These are phyloP conservation scores for Rhizopus delemar DNA, from an alignment of 371 early-diverging fungal genomes.

Conservation along the genomic window DNA sequence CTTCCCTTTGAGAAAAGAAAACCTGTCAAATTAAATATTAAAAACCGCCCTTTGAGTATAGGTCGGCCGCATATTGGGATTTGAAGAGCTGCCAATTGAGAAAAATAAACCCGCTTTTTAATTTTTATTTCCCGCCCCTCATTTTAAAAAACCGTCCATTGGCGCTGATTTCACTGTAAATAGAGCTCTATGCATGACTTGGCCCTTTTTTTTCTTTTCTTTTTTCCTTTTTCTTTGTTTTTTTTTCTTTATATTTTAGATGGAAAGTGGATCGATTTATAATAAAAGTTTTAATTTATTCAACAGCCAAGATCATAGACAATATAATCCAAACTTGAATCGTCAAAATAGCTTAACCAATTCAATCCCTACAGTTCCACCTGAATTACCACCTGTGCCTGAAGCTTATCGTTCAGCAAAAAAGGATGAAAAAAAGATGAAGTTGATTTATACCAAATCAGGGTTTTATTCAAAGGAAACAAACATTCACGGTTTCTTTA, in stretches of 20 bases:
- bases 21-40: background rate
- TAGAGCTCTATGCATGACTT: too few relatives aligned
- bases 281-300: background rate
- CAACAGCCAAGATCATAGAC: background rate
- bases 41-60: too few relatives aligned
- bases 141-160: too few relatives aligned
- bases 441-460: slow-evolving; percentile 45
- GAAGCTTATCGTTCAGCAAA: slow-evolving; percentile 9
- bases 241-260: slow-evolving; percentile 1
- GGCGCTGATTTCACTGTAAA: too few relatives aligned
- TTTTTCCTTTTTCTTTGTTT: too few relatives aligned
- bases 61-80: too few relatives aligned
- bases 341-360: too few relatives aligned
- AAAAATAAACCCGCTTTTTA: background rate
- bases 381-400: slow-evolving; percentile 26
- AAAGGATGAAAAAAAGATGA: background rate
- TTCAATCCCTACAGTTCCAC: slow-evolving; percentile 7
- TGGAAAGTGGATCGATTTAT: slow-evolving; percentile 15
- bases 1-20: slow-evolving; percentile 5
- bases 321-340: too few relatives aligned
- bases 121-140: too few relatives aligned
- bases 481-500: slow-evolving; percentile 38
- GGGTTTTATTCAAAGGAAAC: slow-evolving; percentile 33
- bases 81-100: background rate
- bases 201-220: too few relatives aligned